These are phyloP conservation scores for Bruguiera sexangula DNA, from an alignment of 345 rosid genomes.

Conservation along the genomic window DNA sequence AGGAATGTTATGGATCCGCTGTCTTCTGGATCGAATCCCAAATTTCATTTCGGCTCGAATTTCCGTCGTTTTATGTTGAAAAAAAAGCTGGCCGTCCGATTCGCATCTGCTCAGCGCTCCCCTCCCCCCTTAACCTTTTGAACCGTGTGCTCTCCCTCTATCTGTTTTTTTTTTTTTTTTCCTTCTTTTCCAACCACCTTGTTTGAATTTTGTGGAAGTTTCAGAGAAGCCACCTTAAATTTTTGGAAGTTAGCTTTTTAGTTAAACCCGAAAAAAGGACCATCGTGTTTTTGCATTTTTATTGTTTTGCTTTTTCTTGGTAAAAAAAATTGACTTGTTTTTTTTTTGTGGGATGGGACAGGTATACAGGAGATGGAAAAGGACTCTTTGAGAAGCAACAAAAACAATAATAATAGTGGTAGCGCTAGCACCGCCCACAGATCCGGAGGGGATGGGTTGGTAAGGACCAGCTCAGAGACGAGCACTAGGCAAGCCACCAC, in stretches of 20 bases:
- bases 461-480: conserved; percentile 38
- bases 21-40: conserved; percentile 5
- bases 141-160: neutral
- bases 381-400: conserved; percentile 29
- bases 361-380: conserved; percentile 47
- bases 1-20: conserved; percentile 1
- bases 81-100: neutral
- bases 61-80: neutral
- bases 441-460: conserved; percentile 25
- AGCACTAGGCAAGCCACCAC: conserved; percentile 27
- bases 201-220: conserved; percentile 14
- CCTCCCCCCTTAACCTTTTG: neutral
- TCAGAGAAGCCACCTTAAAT: conserved; percentile 1
- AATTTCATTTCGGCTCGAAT: neutral
- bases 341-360: conserved; percentile 20
- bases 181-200: neutral
- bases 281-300: neutral
- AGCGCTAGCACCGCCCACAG: conserved; percentile 19
- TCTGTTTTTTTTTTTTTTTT: no score
- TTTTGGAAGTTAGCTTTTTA: neutral
- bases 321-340: no score
- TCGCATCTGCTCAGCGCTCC: neutral
- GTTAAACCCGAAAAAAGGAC: neutral
- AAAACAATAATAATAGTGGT: conserved; percentile 6
- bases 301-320: neutral